These are phyloP conservation scores for Aspergillus vadensis DNA, from an alignment of 2,329 filamentous ascomycete genomes.

Conservation along the genomic window DNA sequence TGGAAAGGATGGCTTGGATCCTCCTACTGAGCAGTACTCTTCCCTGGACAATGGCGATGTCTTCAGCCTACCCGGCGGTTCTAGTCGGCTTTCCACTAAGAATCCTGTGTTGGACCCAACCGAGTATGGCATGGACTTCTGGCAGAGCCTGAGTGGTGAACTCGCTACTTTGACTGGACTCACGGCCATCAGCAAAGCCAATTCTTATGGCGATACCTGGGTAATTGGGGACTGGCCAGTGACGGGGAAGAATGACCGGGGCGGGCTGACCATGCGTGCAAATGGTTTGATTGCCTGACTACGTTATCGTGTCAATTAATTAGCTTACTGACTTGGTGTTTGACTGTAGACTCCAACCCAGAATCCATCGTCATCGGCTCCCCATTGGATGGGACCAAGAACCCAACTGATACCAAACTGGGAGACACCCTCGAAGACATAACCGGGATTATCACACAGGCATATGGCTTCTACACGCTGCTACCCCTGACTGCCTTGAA, in stretches of 20 bases:
- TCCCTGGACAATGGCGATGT: conserved; percentile 66
- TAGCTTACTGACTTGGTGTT: not conserved
- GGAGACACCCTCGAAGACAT: conserved; percentile 67
- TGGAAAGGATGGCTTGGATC: conserved; percentile 58
- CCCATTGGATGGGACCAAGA: conserved; percentile 66
- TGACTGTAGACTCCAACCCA: conserved; percentile 63
- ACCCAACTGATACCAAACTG: conserved; percentile 62
- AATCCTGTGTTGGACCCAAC: conserved; percentile 65
- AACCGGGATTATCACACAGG: conserved; percentile 67
- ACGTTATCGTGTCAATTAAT: not conserved
- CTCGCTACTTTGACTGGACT: conserved; percentile 64
- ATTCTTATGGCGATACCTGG: conserved; percentile 69
- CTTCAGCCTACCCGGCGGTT: conserved; percentile 66
- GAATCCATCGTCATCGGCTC: conserved; percentile 67
- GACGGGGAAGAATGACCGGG: conserved; percentile 63
- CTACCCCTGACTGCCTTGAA: conserved; percentile 63
- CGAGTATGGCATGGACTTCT: conserved; percentile 70
- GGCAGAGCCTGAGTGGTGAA: conserved; percentile 69
- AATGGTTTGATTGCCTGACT: conserved; percentile 43
- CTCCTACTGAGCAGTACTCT: conserved; percentile 64
- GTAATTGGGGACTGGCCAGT: conserved; percentile 65
- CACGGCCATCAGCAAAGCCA: conserved; percentile 62
- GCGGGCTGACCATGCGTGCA: conserved; percentile 64
- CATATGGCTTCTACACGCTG: conserved; percentile 70
- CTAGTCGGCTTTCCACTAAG: conserved; percentile 56